Base-by-base conservation (phyloP, 2,329 filamentous ascomycete species). In the Aspergillus sclerotialis region DNA sequence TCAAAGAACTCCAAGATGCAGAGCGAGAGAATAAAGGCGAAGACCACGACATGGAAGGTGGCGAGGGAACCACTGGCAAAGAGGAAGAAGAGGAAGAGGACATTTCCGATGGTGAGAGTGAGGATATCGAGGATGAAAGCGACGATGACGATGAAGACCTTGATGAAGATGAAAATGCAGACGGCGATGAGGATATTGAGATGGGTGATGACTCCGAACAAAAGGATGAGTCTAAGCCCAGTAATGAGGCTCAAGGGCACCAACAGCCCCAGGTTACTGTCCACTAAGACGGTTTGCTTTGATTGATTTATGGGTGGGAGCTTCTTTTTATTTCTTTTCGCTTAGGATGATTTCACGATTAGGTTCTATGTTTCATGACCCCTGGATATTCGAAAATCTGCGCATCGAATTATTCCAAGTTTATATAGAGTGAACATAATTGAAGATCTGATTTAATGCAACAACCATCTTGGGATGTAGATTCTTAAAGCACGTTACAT, bases 121-220 rank as follows among this genome's bases (percentile, higher is more conserved):
- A 88, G 56, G 84, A 88, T 56, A 77, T 88, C 29, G 84, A 87
- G 52, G 80, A 78, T 36, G 84, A 88, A 60, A 85, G 79, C 46
- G 82, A 82, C 19, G 80, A 80, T 41, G 77, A 85, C 15, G 78
- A 80, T 34, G 79, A 82, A 39, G 80, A 82, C 10, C 73, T 80
- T 23, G 78, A 82, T 29, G 75, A 76, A 38, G 75, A 78, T 38
- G 75, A 75, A 35, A 75, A 65, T 5, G 76, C 73, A 25, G 78
- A 75, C 32, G 75, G 68, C 30, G 65, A 70, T 28, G 72, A 73
- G 25, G 70, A 74, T 44, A 71, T 75, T 46, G 73, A 76, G 46
- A 75, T 75, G 70, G 73, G 67, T 15, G 72, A 75, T 27, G 72
- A 72, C 37, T 63, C 67, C 13, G 64, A 67, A 35, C 56, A 56